These are phyloP conservation scores for Sesbania bispinosa DNA, from an alignment of 306 rosid genomes.

Conservation along the genomic window DNA sequence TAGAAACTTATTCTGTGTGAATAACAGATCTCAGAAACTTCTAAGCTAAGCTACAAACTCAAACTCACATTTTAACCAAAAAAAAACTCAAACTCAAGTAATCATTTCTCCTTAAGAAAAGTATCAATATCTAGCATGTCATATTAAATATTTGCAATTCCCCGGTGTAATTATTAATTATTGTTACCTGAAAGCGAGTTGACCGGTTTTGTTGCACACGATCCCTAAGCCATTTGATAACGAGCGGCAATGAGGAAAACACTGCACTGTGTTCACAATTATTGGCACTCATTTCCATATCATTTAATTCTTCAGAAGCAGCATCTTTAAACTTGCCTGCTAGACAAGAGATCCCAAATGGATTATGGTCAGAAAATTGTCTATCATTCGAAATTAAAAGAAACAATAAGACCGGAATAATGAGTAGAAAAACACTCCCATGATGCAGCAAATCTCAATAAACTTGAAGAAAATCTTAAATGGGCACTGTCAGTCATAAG, in stretches of 20 bases:
- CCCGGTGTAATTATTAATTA: neutral
- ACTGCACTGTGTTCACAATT: conserved; percentile 70
- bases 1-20: neutral
- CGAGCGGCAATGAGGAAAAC: conserved; percentile 78
- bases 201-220: conserved; percentile 57
- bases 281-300: conserved; percentile 46
- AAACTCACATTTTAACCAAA: neutral
- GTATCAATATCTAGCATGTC: neutral
- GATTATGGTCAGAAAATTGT: conserved; percentile 5
- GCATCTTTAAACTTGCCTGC: conserved; percentile 38
- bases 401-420: neutral
- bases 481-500: neutral
- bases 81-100: no score
- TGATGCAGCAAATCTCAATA: neutral
- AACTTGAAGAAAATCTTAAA: neutral
- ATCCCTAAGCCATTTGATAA: conserved; percentile 79
- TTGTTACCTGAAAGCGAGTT: conserved; percentile 70
- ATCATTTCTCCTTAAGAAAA: neutral
- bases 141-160: neutral
- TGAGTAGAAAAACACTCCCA: neutral
- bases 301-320: conserved; percentile 50
- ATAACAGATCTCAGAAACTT: neutral
- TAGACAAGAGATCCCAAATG: conserved; percentile 9
- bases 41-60: neutral
- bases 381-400: neutral